A percentile compares a stretch with the other conserved stretches of the same genome.
phyloP scores from a whole-genome alignment of 257 asterid genomes.

The Coffea eugenioides region DNA sequence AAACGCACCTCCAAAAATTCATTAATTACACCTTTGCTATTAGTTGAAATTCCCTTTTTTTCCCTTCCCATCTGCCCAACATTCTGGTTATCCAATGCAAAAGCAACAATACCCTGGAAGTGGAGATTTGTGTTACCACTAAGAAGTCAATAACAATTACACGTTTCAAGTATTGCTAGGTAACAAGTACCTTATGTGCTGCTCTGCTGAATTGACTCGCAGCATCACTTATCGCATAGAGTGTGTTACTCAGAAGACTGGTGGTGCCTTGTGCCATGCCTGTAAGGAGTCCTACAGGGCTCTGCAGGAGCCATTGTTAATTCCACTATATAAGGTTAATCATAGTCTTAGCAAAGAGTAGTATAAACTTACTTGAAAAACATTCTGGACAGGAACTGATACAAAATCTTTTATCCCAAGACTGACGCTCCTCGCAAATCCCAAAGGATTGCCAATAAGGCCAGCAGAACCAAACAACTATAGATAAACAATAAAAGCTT shows the following conservation, averaged over 20 bases:
- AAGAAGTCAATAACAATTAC: slow-evolving; percentile 19
- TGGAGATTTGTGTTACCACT: slow-evolving; percentile 13
- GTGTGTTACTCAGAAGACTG: slow-evolving; percentile 90
- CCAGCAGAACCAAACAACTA: slow-evolving; percentile 99
- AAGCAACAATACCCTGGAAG: slow-evolving; percentile 93
- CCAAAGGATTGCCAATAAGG: slow-evolving; percentile 94
- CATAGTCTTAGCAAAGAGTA: slow-evolving; percentile 8
- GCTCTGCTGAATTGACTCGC: slow-evolving; percentile 96
- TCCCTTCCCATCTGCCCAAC: slow-evolving; percentile 62
- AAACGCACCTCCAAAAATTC: slow-evolving; percentile 82
- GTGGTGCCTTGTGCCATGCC: slow-evolving; percentile 98
- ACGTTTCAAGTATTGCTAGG: slow-evolving; percentile 13
- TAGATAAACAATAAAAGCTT: slow-evolving; percentile 8
- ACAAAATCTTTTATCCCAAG: slow-evolving; percentile 91
- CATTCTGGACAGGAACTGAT: slow-evolving; percentile 84
- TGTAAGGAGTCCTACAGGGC: slow-evolving; percentile 85
- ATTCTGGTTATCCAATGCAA: slow-evolving; percentile 79
- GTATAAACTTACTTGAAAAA: slow-evolving; percentile 58
- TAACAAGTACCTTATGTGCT: slow-evolving; percentile 78
- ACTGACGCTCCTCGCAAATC: slow-evolving; percentile 89
- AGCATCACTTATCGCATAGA: slow-evolving; percentile 95
- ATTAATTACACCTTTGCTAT: slow-evolving; percentile 88
- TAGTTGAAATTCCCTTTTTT: slow-evolving; percentile 70
- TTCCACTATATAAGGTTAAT: slow-evolving; percentile 1
- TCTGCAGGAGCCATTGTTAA: slow-evolving; percentile 51